phyloP scores from a whole-genome alignment of 371 early-diverging fungal genomes.

The Apophysomyces variabilis region DNA sequence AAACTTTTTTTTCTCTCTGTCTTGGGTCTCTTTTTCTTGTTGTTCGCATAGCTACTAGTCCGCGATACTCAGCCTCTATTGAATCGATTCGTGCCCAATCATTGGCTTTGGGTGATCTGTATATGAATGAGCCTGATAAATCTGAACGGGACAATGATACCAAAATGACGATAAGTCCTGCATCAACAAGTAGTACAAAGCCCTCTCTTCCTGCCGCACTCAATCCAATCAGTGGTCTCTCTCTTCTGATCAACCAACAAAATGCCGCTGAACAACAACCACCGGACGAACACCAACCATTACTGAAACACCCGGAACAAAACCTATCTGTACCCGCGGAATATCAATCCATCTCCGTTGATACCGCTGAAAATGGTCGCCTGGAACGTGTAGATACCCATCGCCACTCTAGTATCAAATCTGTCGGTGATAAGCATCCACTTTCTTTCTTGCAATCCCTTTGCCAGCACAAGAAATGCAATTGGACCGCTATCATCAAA shows the following conservation, averaged over 20 bases:
- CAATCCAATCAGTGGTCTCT: not conserved
- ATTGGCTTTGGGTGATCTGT: conserved; percentile 50
- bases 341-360: conserved; percentile 11
- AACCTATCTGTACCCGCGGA: conserved; percentile 7
- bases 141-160: not conserved
- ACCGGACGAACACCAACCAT: conserved; percentile 5
- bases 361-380: conserved; percentile 5
- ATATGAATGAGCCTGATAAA: conserved; percentile 25
- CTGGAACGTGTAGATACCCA: conserved; percentile 1
- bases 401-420: conserved; percentile 3
- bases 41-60: conserved; percentile 18
- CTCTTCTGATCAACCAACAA: conserved; percentile 3
- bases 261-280: not conserved
- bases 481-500: conserved; percentile 6
- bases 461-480: not conserved
- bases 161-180: not conserved
- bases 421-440: not conserved
- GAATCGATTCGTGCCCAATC: conserved; percentile 65
- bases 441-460: not conserved
- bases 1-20: conserved; percentile 29
- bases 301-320: conserved; percentile 9
- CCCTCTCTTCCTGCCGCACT: not conserved
- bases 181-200: not conserved
- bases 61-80: conserved; percentile 48
- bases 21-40: not conserved